Percentiles rank a stretch among this genome's conserved stretches.
Evolutionary conservation across 306 rosid genomes (phyloP).

Genomic region (Cicer yamashitae): DNA sequence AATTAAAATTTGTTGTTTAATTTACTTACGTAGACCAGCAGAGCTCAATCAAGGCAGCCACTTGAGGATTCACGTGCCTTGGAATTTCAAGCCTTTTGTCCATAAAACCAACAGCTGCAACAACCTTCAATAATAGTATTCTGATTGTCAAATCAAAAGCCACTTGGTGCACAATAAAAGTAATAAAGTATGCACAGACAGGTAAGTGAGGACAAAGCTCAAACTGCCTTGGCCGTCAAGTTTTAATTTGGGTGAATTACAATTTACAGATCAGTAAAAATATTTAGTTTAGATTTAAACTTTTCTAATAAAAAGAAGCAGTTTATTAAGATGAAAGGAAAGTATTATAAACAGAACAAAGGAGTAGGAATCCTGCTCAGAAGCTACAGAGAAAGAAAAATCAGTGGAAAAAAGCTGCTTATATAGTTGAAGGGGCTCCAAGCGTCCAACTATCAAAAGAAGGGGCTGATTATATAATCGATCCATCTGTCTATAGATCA

Average conservation of each 20-base stretch:
- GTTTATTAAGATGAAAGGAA: neutral
- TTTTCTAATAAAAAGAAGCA: neutral
- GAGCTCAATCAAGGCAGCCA: conserved; percentile 79
- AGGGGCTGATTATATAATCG: neutral
- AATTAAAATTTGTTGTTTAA: conserved; percentile 6
- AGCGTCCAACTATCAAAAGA: neutral
- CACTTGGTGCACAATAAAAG: conserved; percentile 26
- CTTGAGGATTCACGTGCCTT: conserved; percentile 62
- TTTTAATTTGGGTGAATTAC: neutral
- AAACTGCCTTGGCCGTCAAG: conserved; percentile 14
- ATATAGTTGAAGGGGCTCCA: neutral
- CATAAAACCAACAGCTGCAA: conserved; percentile 90
- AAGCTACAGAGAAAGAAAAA: neutral
- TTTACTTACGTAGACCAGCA: conserved; percentile 88
- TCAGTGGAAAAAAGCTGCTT: conserved; percentile 10
- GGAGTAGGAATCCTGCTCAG: neutral
- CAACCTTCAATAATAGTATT: conserved; percentile 61
- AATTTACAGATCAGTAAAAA: conserved; percentile 9
- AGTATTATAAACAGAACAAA: neutral
- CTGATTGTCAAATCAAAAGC: conserved; percentile 34
- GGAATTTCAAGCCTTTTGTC: conserved; percentile 84
- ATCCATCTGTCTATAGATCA: neutral
- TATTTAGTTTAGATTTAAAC: conserved; percentile 5
- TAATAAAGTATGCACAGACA: conserved; percentile 10
- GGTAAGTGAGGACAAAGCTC: conserved; percentile 19